Conservation (phyloP, 1,139 yeast species). For the Kodamaea plutei region DNA sequence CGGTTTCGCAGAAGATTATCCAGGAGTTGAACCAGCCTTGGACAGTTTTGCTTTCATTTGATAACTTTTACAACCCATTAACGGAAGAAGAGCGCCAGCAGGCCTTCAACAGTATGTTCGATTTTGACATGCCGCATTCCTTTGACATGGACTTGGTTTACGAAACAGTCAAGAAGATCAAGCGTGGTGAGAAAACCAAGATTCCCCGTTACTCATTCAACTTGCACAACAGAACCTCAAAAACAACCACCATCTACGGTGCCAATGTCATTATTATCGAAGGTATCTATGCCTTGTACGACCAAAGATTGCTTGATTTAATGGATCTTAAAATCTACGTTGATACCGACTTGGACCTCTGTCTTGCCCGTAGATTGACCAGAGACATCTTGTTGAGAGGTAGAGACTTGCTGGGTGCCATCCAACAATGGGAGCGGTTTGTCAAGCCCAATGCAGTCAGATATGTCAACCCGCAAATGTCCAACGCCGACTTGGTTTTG, state of each 20-base stretch:
- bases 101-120: slow-evolving; percentile 69
- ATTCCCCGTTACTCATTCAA: slow-evolving; percentile 86
- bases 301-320: slow-evolving; percentile 60
- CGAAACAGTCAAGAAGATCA: slow-evolving; percentile 59
- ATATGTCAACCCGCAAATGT: slow-evolving; percentile 73
- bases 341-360: slow-evolving; percentile 89
- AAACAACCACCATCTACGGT: slow-evolving; percentile 78
- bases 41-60: slow-evolving; percentile 90
- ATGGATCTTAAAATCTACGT: slow-evolving; percentile 89
- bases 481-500: slow-evolving; percentile 76
- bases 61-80: slow-evolving; percentile 82
- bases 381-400: slow-evolving; percentile 86
- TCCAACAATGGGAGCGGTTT: slow-evolving; percentile 83
- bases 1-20: slow-evolving; percentile 81
- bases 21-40: slow-evolving; percentile 84
- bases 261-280: slow-evolving; percentile 91
- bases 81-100: slow-evolving; percentile 51
- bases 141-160: slow-evolving; percentile 72
- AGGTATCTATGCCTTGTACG: slow-evolving; percentile 83
- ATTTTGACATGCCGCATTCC: slow-evolving; percentile 83
- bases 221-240: slow-evolving; percentile 66
- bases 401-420: slow-evolving; percentile 74
- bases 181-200: slow-evolving; percentile 55
- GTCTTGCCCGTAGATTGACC: slow-evolving; percentile 81
- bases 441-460: slow-evolving; percentile 90